phyloP scores from a whole-genome alignment of 169 alveolate genomes.

The Perkinsus olseni region DNA sequence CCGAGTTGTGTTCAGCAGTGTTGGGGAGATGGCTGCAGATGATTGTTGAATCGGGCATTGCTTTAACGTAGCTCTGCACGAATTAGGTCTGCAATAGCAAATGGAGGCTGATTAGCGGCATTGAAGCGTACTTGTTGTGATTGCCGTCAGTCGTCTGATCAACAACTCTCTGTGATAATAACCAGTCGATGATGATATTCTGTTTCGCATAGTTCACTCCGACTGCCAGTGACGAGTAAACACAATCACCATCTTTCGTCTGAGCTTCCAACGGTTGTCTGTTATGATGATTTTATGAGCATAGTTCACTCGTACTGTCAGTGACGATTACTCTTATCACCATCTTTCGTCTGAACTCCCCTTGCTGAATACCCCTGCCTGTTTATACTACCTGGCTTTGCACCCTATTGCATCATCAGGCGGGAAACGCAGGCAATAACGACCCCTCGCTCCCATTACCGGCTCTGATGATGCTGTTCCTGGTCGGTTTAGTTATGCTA shows the following conservation, averaged over 20 bases:
- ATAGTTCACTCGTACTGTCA: background rate
- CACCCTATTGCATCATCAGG: background rate
- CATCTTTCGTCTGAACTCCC: background rate
- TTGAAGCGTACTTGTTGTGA: background rate
- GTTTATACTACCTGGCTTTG: background rate
- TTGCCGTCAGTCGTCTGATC: conserved; percentile 4
- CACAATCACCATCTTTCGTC: background rate
- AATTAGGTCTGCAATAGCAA: background rate
- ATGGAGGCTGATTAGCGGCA: conserved; percentile 2
- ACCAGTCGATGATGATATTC: background rate
- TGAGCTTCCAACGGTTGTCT: background rate
- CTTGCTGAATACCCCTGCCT: background rate
- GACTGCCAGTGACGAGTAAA: background rate
- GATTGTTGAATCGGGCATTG: background rate
- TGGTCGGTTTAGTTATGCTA: background rate
- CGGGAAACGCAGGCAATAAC: background rate
- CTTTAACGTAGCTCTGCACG: background rate
- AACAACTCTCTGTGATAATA: background rate
- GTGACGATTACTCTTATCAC: background rate
- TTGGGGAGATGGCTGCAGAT: background rate
- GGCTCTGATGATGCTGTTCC: background rate
- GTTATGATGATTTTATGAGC: background rate
- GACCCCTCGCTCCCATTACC: background rate
- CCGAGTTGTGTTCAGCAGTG: background rate
- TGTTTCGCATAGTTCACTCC: background rate